phyloP scores from a whole-genome alignment of 2,329 filamentous ascomycete genomes.

The Diaporthe vaccinii region DNA sequence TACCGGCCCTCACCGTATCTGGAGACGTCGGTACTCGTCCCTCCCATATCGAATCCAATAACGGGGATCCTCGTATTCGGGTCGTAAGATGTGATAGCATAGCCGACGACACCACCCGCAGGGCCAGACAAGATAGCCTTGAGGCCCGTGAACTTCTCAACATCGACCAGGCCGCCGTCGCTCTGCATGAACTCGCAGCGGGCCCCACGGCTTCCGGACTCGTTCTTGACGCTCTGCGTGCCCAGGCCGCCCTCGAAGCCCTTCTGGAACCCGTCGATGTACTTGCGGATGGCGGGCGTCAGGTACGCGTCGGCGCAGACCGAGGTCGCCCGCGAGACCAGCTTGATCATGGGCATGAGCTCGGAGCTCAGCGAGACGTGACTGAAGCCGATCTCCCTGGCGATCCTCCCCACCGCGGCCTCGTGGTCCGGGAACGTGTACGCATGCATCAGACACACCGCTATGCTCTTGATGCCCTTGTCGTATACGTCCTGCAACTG shows the following conservation, averaged over 20 bases:
- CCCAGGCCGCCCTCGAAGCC: slow-evolving; percentile 88
- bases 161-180: slow-evolving; percentile 80
- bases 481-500: slow-evolving; percentile 78
- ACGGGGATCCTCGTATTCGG: slow-evolving; percentile 84
- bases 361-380: slow-evolving; percentile 87
- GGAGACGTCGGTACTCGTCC: slow-evolving; percentile 92
- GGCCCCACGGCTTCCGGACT: slow-evolving; percentile 75
- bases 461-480: slow-evolving; percentile 82
- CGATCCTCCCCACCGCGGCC: slow-evolving; percentile 80
- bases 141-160: slow-evolving; percentile 85
- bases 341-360: slow-evolving; percentile 92
- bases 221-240: slow-evolving; percentile 78
- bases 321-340: slow-evolving; percentile 81
- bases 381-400: slow-evolving; percentile 83
- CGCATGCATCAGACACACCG: slow-evolving; percentile 91
- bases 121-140: slow-evolving; percentile 90
- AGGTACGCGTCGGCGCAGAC: slow-evolving; percentile 86
- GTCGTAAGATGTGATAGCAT: slow-evolving; percentile 92
- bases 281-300: slow-evolving; percentile 83
- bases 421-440: slow-evolving; percentile 94
- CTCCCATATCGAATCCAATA: slow-evolving; percentile 97
- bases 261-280: slow-evolving; percentile 79
- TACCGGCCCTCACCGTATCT: slow-evolving; percentile 88
- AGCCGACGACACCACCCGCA: slow-evolving; percentile 93
- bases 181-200: slow-evolving; percentile 97